phyloP scores from a whole-genome alignment of 768 basidiomycete species.

The Sporobolomyces phaffii region DNA sequence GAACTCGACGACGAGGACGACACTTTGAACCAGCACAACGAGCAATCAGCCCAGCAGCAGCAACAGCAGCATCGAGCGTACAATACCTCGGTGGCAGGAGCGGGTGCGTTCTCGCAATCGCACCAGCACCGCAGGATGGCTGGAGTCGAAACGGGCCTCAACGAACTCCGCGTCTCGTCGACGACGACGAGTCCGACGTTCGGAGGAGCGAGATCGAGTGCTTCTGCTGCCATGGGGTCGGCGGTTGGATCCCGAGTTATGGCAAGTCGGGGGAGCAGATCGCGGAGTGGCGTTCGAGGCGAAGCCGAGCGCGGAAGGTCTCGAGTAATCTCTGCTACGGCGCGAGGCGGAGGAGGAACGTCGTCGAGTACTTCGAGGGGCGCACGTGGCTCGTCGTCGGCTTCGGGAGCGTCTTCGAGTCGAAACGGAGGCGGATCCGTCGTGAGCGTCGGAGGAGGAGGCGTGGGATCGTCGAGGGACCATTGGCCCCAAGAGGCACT shows the following conservation, averaged over 20 bases:
- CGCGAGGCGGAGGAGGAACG: not conserved
- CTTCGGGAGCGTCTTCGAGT: not conserved
- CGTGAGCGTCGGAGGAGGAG: not conserved
- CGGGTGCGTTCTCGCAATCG: too few species aligned
- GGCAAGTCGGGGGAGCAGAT: not conserved
- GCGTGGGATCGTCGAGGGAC: too few species aligned
- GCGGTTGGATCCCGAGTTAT: not conserved
- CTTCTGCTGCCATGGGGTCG: too few species aligned
- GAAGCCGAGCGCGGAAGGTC: slow-evolving; percentile 27
- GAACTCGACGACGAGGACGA: slow-evolving; percentile 19
- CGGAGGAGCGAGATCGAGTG: not conserved
- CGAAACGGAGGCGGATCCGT: not conserved
- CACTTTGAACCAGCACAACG: too few species aligned
- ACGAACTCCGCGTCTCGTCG: slow-evolving; percentile 26
- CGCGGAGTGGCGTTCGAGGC: slow-evolving; percentile 19
- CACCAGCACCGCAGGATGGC: slow-evolving; percentile 20
- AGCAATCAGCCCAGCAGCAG: too few species aligned
- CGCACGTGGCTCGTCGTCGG: slow-evolving; percentile 18
- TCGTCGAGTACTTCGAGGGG: slow-evolving; percentile 11
- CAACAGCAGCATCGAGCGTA: too few species aligned
- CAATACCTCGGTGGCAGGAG: too few species aligned
- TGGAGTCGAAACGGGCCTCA: slow-evolving; percentile 33
- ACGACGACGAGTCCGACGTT: slow-evolving; percentile 1
- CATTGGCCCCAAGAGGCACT: slow-evolving; percentile 26
- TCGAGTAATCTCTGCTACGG: slow-evolving; percentile 3